phyloP scores from a whole-genome alignment of 768 basidiomycete species.

The Mycena indigotica region DNA sequence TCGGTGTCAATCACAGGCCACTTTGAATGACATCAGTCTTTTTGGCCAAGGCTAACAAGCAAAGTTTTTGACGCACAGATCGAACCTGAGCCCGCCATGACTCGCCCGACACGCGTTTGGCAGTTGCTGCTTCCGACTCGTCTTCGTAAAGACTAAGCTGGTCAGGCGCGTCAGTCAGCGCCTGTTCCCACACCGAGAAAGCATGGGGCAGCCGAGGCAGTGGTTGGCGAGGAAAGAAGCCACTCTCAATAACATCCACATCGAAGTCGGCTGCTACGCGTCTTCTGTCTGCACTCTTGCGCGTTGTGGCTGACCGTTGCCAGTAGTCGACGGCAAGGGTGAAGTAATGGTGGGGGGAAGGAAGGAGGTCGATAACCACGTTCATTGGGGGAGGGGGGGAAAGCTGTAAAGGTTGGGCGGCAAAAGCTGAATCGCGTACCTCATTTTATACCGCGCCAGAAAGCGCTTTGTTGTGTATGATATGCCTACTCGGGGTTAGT shows the following conservation, averaged over 20 bases:
- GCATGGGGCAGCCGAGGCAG: slow-evolving; percentile 55
- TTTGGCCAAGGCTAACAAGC: slow-evolving; percentile 1
- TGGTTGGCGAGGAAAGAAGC: slow-evolving; percentile 79
- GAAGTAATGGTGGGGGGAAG: slow-evolving; percentile 55
- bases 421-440: background rate
- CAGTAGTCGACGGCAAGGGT: slow-evolving; percentile 42
- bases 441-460: slow-evolving; percentile 12
- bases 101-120: slow-evolving; percentile 57
- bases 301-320: slow-evolving; percentile 41
- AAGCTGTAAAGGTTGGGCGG: slow-evolving; percentile 6
- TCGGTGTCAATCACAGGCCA: slow-evolving; percentile 70
- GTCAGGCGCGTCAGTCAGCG: slow-evolving; percentile 54
- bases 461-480: background rate
- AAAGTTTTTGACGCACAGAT: slow-evolving; percentile 50
- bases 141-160: slow-evolving; percentile 62
- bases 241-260: slow-evolving; percentile 57
- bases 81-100: slow-evolving; percentile 67
- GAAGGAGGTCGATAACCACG: slow-evolving; percentile 42
- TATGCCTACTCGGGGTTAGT: slow-evolving; percentile 16
- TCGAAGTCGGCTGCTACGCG: slow-evolving; percentile 53
- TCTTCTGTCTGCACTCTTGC: slow-evolving; percentile 33
- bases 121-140: slow-evolving; percentile 46
- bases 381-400: slow-evolving; percentile 12
- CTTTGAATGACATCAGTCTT: slow-evolving; percentile 40
- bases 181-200: slow-evolving; percentile 74